Evolutionary conservation across 108 stramenopile species (phyloP).

Genomic region (Cylindrotheca closterium): DNA sequence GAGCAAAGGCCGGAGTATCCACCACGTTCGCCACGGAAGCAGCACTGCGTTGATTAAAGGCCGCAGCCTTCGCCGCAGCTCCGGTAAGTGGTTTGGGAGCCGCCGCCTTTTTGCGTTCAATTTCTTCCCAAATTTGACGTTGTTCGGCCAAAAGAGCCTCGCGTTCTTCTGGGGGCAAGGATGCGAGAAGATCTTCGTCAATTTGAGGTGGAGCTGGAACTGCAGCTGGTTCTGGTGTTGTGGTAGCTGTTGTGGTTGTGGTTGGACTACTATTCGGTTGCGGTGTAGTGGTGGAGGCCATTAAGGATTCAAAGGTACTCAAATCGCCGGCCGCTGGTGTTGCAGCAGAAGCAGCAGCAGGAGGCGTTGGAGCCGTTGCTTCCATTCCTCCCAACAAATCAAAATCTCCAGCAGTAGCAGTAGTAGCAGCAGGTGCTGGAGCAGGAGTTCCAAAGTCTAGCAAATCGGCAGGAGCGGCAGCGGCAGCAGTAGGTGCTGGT

Average conservation of each 20-base stretch:
- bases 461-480: too few relatives aligned
- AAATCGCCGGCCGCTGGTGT: slow-evolving; percentile 54
- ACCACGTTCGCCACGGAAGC: slow-evolving; percentile 35
- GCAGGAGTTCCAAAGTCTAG: slow-evolving; percentile 46
- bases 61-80: slow-evolving; percentile 25
- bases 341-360: slow-evolving; percentile 27
- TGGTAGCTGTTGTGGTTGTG: slow-evolving; percentile 9
- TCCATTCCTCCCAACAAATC: too few relatives aligned
- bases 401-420: neutral
- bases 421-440: slow-evolving; percentile 26
- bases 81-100: neutral
- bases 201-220: slow-evolving; percentile 16
- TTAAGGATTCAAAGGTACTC: slow-evolving; percentile 44
- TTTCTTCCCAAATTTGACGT: slow-evolving; percentile 63
- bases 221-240: slow-evolving; percentile 1
- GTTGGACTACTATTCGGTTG: too few relatives aligned
- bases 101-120: slow-evolving; percentile 58
- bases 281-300: too few relatives aligned
- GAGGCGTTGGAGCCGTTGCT: slow-evolving; percentile 34
- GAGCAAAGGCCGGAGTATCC: slow-evolving; percentile 16
- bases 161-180: slow-evolving; percentile 56
- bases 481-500: slow-evolving; percentile 7
- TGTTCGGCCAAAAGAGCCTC: slow-evolving; percentile 75
- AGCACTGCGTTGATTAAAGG: slow-evolving; percentile 50
- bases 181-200: slow-evolving; percentile 43